These are phyloP conservation scores for Microbotryum violaceum DNA, from an alignment of 1,284 basidiomycete species.

Conservation along the genomic window DNA sequence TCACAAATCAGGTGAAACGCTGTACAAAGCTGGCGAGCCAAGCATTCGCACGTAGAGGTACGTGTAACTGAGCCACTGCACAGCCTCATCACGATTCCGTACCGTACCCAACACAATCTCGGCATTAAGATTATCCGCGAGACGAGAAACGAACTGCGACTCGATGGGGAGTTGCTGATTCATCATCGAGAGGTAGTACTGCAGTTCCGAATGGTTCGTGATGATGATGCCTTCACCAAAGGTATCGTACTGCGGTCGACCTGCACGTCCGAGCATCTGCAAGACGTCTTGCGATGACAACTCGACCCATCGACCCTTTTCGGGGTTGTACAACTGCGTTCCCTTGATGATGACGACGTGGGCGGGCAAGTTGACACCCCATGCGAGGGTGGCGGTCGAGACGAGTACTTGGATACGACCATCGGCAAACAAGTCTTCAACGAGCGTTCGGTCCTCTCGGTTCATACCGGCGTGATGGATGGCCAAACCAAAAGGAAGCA, in stretches of 20 bases:
- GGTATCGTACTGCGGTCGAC: constrained; percentile 95
- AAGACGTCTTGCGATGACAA: constrained; percentile 92
- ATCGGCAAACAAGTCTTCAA: constrained; percentile 91
- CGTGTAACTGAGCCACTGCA: constrained; percentile 94
- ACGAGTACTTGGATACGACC: constrained; percentile 91
- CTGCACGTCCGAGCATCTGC: constrained; percentile 98
- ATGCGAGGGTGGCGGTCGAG: constrained; percentile 94
- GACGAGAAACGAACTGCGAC: constrained; percentile 82
- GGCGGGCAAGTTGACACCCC: constrained; percentile 98
- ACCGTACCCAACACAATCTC: constrained; percentile 96
- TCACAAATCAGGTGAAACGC: constrained; percentile 75
- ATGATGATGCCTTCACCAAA: constrained; percentile 98
- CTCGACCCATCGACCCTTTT: constrained; percentile 96
- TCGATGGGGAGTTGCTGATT: constrained; percentile 97
- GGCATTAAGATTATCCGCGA: constrained; percentile 95
- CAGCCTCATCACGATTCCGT: constrained; percentile 91
- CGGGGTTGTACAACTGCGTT: constrained; percentile 98
- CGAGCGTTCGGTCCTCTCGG: constrained; percentile 82
- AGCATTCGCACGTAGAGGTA: constrained; percentile 97
- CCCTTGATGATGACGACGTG: constrained; percentile 99
- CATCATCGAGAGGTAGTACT: constrained; percentile 89
- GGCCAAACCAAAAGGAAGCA: constrained; percentile 92
- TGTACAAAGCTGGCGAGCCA: constrained; percentile 78
- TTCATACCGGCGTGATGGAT: constrained; percentile 99
- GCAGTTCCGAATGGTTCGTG: constrained; percentile 92